Conservation (phyloP, 2,329 filamentous ascomycete genomes). For the Venturia oleaginea region DNA sequence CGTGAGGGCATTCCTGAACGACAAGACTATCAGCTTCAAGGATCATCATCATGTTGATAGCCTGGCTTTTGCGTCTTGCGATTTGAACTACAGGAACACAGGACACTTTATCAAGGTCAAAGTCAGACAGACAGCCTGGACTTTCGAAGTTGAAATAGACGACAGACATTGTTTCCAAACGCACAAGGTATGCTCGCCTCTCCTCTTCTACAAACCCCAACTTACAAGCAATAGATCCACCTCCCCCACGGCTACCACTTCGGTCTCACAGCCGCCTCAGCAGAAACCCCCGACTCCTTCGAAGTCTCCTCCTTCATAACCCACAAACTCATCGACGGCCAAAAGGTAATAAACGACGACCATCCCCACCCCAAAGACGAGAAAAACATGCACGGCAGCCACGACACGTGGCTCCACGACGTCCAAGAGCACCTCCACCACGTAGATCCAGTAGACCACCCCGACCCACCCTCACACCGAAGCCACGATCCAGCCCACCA, state of each 20-base stretch:
- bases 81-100: conserved; percentile 83
- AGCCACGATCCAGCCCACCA: neutral
- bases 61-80: conserved; percentile 87
- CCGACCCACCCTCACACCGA: neutral
- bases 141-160: conserved; percentile 74
- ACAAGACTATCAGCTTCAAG: conserved; percentile 73
- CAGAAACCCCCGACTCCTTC: conserved; percentile 88
- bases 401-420: conserved; percentile 19
- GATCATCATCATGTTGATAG: conserved; percentile 68
- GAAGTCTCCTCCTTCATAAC: conserved; percentile 84
- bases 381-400: neutral
- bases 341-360: too few species aligned
- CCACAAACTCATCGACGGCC: conserved; percentile 32
- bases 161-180: conserved; percentile 75
- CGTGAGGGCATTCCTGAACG: conserved; percentile 88
- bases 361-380: neutral
- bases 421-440: conserved; percentile 25
- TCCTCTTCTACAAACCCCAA: neutral
- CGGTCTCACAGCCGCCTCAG: conserved; percentile 78
- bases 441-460: conserved; percentile 13
- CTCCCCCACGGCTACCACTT: conserved; percentile 77
- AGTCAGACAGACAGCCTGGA: conserved; percentile 55
- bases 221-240: conserved; percentile 43
- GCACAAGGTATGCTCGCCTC: conserved; percentile 40
- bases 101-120: conserved; percentile 74